A percentile compares a stretch with the other conserved stretches of the same genome.
Conservation (phyloP, 1,284 basidiomycete species). For the Moesziomyces parantarcticus region DNA sequence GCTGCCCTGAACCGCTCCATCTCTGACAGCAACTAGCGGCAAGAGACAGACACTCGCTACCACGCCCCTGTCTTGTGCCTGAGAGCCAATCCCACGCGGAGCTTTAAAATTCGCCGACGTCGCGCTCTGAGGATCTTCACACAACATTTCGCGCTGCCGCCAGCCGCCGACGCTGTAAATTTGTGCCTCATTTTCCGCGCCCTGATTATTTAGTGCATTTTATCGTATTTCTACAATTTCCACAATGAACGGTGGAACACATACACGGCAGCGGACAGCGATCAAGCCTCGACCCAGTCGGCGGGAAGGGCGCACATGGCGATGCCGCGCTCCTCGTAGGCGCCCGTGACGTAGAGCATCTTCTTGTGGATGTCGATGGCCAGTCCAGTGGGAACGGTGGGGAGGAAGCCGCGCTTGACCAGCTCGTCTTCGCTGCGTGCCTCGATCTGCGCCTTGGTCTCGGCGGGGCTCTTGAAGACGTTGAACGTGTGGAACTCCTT, state of each 20-base stretch:
- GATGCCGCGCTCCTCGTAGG: constrained; percentile 53
- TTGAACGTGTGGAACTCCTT: constrained; percentile 48
- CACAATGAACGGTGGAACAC: not conserved
- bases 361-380: constrained; percentile 42
- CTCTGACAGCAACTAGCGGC: constrained; percentile 6
- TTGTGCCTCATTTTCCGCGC: constrained; percentile 5
- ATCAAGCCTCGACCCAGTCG: constrained; percentile 39
- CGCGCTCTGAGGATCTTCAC: constrained; percentile 23
- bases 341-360: constrained; percentile 44
- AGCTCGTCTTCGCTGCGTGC: constrained; percentile 22
- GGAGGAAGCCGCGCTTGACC: constrained; percentile 43
- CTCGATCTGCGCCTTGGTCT: constrained; percentile 38
- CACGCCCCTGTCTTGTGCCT: constrained; percentile 31
- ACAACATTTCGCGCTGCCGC: constrained; percentile 21
- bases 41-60: not conserved
- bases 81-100: constrained; percentile 16
- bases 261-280: not conserved
- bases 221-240: not conserved
- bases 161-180: not conserved
- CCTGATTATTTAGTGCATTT: constrained; percentile 6
- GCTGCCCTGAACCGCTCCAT: not conserved
- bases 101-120: constrained; percentile 21
- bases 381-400: constrained; percentile 46
- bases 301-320: constrained; percentile 43
- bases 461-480: constrained; percentile 33